Base-by-base conservation (phyloP, 345 rosid species). In the Citropsis articulata region DNA sequence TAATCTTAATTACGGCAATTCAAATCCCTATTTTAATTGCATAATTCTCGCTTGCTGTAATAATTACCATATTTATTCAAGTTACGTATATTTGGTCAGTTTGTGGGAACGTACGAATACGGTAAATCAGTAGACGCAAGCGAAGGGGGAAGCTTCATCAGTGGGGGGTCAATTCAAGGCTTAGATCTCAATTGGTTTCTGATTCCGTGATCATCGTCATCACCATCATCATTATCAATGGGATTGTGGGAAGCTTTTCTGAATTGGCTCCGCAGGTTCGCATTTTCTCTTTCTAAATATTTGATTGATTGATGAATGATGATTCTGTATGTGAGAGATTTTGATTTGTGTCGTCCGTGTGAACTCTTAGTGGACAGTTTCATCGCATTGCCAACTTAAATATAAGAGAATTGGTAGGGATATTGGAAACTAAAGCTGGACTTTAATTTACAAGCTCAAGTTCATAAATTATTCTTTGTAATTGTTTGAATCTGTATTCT, bases 211-310 rank as follows among this genome's bases (percentile, higher is more conserved):
- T 79, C 66, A 73, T 73, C 76, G 59, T 22, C 48, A 53, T 53
- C 57, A 61, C 77, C 69, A 71, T 75, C 78, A 63, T 25, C 48
- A 53, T 53, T 19, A 63, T 25, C 48, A 24, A 91, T 91, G 94
- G 92, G 92, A 45, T 84, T 89, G 60, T 91, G 85, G 89, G 95
- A 91, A 82, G 90, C 90, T 78, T 81, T 91, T 81, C 92, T 91
- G 86, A 89, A 89, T 84, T 91, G 94, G 94, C 94, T 91, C 70
- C 95, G 93, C 57, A 91, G 93, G 95, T 89, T 62, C 9, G 55
- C 18, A 33, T 48, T 25, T 63, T 65, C 50, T 71, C 25, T 72
- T 53, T 13, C 1, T 31, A 31, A 12, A 1, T 59, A 22, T 63
- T 63, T 40, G 25, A 57, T 50, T 40, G 25, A 36, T 31, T 42